Conservation (phyloP, 2,329 filamentous ascomycete genomes). For the Gaeumannomyces sp. region DNA sequence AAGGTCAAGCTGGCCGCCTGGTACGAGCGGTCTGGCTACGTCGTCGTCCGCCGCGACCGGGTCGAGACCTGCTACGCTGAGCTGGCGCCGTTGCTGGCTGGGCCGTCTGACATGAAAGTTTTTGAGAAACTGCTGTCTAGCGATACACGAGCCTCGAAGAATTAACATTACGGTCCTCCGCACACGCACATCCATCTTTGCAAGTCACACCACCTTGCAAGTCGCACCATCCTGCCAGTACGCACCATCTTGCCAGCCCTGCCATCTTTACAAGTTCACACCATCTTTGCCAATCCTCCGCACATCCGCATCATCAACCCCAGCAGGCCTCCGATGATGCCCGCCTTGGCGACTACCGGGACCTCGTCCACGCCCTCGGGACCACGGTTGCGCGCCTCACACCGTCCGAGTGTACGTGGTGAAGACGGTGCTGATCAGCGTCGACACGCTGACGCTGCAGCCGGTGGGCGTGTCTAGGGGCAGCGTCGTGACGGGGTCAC, state of each 20-base stretch:
- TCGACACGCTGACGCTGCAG: constrained; percentile 21
- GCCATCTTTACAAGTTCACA: too few species aligned
- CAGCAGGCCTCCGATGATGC: too few species aligned
- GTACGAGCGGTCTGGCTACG: constrained; percentile 24
- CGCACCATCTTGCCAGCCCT: too few species aligned
- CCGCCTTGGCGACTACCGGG: neutral
- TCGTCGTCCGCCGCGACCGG: constrained; percentile 14
- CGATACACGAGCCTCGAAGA: too few species aligned
- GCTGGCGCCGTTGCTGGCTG: constrained; percentile 17
- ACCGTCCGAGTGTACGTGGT: constrained; percentile 30
- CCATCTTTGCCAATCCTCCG: too few species aligned
- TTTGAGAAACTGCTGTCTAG: constrained; percentile 20
- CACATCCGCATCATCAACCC: too few species aligned
- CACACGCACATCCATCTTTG: too few species aligned
- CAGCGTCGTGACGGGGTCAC: constrained; percentile 3
- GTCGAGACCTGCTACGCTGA: constrained; percentile 19
- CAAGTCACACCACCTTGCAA: too few species aligned
- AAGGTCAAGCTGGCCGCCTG: constrained; percentile 23
- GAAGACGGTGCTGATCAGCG: constrained; percentile 28
- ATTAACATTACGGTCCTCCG: too few species aligned
- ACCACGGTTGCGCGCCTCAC: neutral
- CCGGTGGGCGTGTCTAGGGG: neutral
- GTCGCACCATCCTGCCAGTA: too few species aligned
- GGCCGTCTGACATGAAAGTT: constrained; percentile 20
- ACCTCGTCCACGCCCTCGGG: neutral